These are phyloP conservation scores for Coniella vitis DNA, from an alignment of 2,329 filamentous ascomycete genomes.

Conservation along the genomic window DNA sequence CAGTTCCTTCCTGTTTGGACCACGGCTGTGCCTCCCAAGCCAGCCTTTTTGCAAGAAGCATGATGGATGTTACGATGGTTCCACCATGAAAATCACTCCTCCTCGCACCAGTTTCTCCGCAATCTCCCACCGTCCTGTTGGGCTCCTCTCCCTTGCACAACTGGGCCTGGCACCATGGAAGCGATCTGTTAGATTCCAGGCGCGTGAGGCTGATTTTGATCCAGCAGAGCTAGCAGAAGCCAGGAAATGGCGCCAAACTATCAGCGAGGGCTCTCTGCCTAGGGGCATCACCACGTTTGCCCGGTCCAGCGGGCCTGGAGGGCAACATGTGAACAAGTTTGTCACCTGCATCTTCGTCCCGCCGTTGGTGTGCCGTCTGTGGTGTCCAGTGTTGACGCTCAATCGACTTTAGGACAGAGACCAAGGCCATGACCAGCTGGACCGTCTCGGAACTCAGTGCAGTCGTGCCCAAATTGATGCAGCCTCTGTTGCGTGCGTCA, in stretches of 20 bases:
- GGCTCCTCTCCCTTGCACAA: slow-evolving; percentile 6
- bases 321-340: slow-evolving; percentile 58
- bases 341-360: slow-evolving; percentile 17
- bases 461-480: slow-evolving; percentile 41
- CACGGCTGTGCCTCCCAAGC: neutral
- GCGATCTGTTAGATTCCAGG: slow-evolving; percentile 31
- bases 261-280: slow-evolving; percentile 38
- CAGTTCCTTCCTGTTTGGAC: neutral
- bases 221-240: slow-evolving; percentile 44
- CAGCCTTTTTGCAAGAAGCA: too few relatives aligned
- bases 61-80: slow-evolving; percentile 4
- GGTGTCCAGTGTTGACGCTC: neutral
- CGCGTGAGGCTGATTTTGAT: slow-evolving; percentile 44
- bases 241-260: slow-evolving; percentile 42
- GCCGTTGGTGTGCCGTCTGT: neutral
- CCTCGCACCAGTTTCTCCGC: slow-evolving; percentile 1
- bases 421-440: slow-evolving; percentile 51
- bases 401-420: slow-evolving; percentile 43
- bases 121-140: neutral
- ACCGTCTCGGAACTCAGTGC: slow-evolving; percentile 38
- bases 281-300: slow-evolving; percentile 47
- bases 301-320: slow-evolving; percentile 54
- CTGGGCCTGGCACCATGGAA: slow-evolving; percentile 9
- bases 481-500: slow-evolving; percentile 39
- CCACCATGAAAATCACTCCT: slow-evolving; percentile 4